phyloP scores from a whole-genome alignment of 805 yeast genomes.

The Sungouiozyma intestinalis region DNA sequence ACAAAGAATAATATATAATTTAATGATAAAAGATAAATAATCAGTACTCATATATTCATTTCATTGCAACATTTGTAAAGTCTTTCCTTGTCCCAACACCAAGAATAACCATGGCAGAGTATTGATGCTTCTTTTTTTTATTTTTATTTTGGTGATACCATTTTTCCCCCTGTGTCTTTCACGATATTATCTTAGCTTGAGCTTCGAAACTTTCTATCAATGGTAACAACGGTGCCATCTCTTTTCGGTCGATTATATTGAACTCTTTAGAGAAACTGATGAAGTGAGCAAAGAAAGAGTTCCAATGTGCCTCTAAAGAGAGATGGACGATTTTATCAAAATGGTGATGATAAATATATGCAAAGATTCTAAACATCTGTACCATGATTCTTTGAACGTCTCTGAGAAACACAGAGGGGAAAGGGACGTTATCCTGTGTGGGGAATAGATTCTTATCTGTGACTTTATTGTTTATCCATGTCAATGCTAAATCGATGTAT shows the following conservation, averaged over 20 bases:
- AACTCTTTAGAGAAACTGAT: constrained; percentile 80
- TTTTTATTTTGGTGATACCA: too few relatives aligned
- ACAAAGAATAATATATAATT: too few relatives aligned
- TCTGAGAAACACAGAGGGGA: constrained; percentile 73
- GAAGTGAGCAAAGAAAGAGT: constrained; percentile 91
- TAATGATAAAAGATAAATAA: background rate
- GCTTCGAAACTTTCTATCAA: constrained; percentile 70
- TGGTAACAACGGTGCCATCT: constrained; percentile 66
- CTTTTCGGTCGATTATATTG: constrained; percentile 66
- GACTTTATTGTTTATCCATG: constrained; percentile 81
- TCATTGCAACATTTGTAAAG: too few relatives aligned
- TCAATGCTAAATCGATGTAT: constrained; percentile 81
- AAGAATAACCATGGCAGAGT: too few relatives aligned
- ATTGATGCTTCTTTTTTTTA: too few relatives aligned
- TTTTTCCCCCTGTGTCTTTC: too few relatives aligned
- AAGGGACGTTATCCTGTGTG: constrained; percentile 77
- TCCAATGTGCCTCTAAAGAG: constrained; percentile 94
- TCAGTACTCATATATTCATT: too few relatives aligned
- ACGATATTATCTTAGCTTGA: constrained; percentile 66
- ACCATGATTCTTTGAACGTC: constrained; percentile 80
- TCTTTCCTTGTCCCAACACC: too few relatives aligned
- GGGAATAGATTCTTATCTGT: constrained; percentile 89
- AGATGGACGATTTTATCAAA: constrained; percentile 89
- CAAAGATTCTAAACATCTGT: constrained; percentile 92
- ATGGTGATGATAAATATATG: constrained; percentile 89